Conservation (phyloP, 495 filamentous ascomycete species). For the Achaetomiella virescens region DNA sequence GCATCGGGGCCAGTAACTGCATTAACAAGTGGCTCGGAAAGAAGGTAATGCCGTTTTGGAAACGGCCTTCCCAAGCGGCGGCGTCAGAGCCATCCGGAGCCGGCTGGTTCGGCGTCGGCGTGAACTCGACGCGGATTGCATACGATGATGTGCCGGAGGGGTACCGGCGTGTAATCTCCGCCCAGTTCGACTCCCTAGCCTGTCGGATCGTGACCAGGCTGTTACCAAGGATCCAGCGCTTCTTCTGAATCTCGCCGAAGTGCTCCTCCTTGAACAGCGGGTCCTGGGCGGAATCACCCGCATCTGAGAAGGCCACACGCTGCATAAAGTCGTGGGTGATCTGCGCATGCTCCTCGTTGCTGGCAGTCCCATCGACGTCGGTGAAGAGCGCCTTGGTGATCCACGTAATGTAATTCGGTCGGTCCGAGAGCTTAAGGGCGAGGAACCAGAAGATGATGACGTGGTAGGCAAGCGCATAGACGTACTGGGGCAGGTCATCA, state of each 20-base stretch:
- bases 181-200: constrained; percentile 62
- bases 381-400: constrained; percentile 81
- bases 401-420: constrained; percentile 78
- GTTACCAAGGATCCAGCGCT: constrained; percentile 80
- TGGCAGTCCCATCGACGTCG: constrained; percentile 65
- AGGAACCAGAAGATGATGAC: constrained; percentile 97
- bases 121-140: constrained; percentile 65
- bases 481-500: constrained; percentile 78
- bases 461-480: constrained; percentile 87
- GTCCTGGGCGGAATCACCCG: constrained; percentile 63
- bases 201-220: constrained; percentile 85
- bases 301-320: constrained; percentile 77
- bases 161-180: constrained; percentile 75
- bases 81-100: constrained; percentile 39
- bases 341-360: constrained; percentile 84
- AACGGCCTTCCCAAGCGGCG: constrained; percentile 35
- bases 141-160: constrained; percentile 79
- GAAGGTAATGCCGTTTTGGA: constrained; percentile 43
- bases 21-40: constrained; percentile 81
- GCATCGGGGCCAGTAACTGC: constrained; percentile 69
- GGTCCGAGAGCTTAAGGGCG: constrained; percentile 73
- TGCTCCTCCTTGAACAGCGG: constrained; percentile 53
- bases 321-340: constrained; percentile 97
- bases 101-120: constrained; percentile 62
- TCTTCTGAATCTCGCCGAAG: constrained; percentile 63